Evolutionary conservation across 2,329 filamentous ascomycete species (phyloP).

Genomic region (Didymella arachidicola): DNA sequence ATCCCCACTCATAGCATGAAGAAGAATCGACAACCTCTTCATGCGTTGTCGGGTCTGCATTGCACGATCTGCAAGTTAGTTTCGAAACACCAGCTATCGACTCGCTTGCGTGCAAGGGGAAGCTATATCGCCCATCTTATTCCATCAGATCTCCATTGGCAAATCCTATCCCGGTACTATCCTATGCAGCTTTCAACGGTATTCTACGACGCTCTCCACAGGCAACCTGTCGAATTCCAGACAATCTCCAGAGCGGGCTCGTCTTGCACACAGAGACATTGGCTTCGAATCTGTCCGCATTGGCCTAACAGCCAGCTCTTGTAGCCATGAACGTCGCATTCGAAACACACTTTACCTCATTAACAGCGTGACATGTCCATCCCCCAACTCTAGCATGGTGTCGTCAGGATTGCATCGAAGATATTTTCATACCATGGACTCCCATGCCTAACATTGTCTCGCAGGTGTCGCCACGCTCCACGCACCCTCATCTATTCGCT

Average conservation of each 20-base stretch:
- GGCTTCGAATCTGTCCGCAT: not conserved
- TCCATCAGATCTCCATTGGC: conserved; percentile 4
- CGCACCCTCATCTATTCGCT: not conserved
- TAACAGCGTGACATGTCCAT: conserved; percentile 1
- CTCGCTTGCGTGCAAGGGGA: conserved; percentile 13
- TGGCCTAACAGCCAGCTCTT: not conserved
- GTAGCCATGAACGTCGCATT: not conserved
- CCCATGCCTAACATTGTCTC: not conserved
- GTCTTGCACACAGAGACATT: not conserved
- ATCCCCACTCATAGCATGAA: not conserved
- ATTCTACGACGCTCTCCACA: not conserved
- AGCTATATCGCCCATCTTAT: conserved; percentile 21
- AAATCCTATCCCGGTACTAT: not conserved
- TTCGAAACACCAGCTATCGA: conserved; percentile 16
- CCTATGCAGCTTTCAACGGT: not conserved
- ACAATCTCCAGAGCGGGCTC: not conserved
- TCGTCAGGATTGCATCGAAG: not conserved
- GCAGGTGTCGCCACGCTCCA: not conserved
- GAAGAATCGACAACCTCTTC: not conserved
- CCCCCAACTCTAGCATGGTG: not conserved
- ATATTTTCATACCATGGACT: not conserved
- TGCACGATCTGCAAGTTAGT: conserved; percentile 9
- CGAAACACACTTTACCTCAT: conserved; percentile 12
- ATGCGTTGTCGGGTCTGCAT: conserved; percentile 2
- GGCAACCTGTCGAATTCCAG: not conserved